Evolutionary conservation across 139 green algal genomes (phyloP), one percentile per base, ranked within the genome.

Genomic region (Volvox reticuliferus): DNA sequence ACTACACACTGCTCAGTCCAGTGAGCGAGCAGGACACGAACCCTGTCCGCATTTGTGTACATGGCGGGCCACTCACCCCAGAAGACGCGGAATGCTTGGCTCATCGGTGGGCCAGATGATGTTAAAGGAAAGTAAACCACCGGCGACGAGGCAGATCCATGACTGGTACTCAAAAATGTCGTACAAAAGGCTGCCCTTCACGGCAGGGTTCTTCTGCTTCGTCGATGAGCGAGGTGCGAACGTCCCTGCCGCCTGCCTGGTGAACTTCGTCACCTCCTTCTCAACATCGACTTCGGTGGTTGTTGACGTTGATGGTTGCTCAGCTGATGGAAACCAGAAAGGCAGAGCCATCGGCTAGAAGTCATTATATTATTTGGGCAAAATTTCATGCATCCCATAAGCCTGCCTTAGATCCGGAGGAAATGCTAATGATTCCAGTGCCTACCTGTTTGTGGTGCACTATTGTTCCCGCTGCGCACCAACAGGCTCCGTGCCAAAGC

Each of bases 81-180:
- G 92, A 18, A 99, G 93, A 2, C 98, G 95, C 17, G 97, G 93
- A 82, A 99, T 99, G 92, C 94, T 94, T 28, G 98, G 98, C 82
- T 98, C 86, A 55, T 99, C 97, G 16, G 96, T 98, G 13, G 98
- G 98, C 76, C 98, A 98, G 14, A 99, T 88, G 22, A 99, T 26
- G 93, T 99, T 99, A 95, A 97, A 99, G 22, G 98, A 98, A 6
- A 99, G 93, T 36, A 99, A 93, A 1, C 96, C 97, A 17, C 95
- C 93, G 37, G 97, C 95, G 2, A 94, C 95, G 18, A 99, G 69
- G 5, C 93, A 93, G 16, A 98, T 67, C 95, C 96, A 99, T 12
- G 96, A 96, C 91, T 99, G 98, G 26, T 92, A 93, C 82, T 97
- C 97, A 91, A 99, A 99, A 0, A 98, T 65, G 13, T 93, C 92